Evolutionary conservation across 192 early-diverging fungal species (phyloP).

Genomic region (Gamsiella multidivaricata): DNA sequence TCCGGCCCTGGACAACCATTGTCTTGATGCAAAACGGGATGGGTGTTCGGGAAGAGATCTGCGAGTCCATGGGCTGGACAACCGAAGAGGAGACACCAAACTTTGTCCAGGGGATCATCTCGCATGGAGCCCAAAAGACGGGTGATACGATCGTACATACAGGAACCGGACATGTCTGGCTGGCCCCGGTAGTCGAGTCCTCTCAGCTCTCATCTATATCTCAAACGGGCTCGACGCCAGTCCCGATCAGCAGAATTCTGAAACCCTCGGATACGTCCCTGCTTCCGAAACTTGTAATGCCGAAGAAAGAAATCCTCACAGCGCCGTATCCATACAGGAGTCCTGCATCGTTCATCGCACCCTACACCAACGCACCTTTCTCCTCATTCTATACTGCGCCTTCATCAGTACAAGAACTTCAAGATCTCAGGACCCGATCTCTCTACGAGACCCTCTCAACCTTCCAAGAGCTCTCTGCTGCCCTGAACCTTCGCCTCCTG

Average conservation of each 20-base stretch:
- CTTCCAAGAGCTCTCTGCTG: constrained; percentile 42
- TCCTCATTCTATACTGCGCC: constrained; percentile 37
- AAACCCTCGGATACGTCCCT: constrained; percentile 30
- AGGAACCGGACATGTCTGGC: constrained; percentile 61
- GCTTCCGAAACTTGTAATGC: constrained; percentile 10
- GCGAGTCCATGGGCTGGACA: constrained; percentile 56
- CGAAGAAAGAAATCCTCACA: neutral
- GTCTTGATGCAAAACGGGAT: constrained; percentile 77
- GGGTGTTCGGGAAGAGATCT: constrained; percentile 68
- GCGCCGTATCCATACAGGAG: constrained; percentile 13
- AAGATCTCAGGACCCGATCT: constrained; percentile 24
- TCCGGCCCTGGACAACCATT: constrained; percentile 62
- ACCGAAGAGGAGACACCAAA: constrained; percentile 55
- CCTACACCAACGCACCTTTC: constrained; percentile 33
- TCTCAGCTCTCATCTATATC: no score
- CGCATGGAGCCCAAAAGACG: constrained; percentile 55
- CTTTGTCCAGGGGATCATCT: constrained; percentile 46
- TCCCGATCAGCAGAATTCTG: neutral
- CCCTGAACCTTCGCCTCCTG: constrained; percentile 59
- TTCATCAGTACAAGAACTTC: constrained; percentile 6
- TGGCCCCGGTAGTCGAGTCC: constrained; percentile 51
- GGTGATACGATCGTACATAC: constrained; percentile 67
- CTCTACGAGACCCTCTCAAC: constrained; percentile 25
- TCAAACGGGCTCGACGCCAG: no score
- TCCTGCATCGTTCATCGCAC: constrained; percentile 22